These are phyloP conservation scores for Coemansia sp. DNA, from an alignment of 192 early-diverging fungal species.

Conservation along the genomic window DNA sequence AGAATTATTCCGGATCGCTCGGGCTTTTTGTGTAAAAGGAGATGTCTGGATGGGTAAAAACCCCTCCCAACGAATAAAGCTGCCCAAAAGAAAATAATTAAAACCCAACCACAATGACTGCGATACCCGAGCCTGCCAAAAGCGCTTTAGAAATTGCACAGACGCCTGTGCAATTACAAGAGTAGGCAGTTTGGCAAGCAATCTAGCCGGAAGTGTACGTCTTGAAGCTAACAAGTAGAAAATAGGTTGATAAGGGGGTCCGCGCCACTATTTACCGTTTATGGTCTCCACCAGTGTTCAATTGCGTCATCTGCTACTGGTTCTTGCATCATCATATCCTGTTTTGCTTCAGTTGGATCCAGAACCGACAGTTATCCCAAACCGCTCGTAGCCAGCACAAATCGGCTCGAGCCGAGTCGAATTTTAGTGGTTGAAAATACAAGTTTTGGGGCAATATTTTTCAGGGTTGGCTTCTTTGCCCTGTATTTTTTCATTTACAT, in stretches of 20 bases:
- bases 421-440: neutral
- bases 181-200: too few relatives aligned
- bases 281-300: neutral
- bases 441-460: neutral
- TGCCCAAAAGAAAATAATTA: too few relatives aligned
- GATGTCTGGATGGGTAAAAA: too few relatives aligned
- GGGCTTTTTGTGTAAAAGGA: too few relatives aligned
- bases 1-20: too few relatives aligned
- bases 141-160: too few relatives aligned
- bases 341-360: neutral
- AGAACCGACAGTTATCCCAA: neutral
- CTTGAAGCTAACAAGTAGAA: too few relatives aligned
- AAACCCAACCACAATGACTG: too few relatives aligned
- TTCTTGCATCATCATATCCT: slow-evolving; percentile 1
- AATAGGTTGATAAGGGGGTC: neutral
- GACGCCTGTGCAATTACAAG: too few relatives aligned
- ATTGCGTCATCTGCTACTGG: slow-evolving; percentile 3
- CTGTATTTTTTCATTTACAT: neutral
- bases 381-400: neutral
- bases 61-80: too few relatives aligned
- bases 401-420: slow-evolving; percentile 1
- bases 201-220: too few relatives aligned
- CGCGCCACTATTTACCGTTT: neutral
- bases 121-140: too few relatives aligned
- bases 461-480: neutral